Evolutionary conservation across 495 filamentous ascomycete species (phyloP), one percentile per base, ranked within the genome.

Genomic region (Hapsidospora chrysogenum): DNA sequence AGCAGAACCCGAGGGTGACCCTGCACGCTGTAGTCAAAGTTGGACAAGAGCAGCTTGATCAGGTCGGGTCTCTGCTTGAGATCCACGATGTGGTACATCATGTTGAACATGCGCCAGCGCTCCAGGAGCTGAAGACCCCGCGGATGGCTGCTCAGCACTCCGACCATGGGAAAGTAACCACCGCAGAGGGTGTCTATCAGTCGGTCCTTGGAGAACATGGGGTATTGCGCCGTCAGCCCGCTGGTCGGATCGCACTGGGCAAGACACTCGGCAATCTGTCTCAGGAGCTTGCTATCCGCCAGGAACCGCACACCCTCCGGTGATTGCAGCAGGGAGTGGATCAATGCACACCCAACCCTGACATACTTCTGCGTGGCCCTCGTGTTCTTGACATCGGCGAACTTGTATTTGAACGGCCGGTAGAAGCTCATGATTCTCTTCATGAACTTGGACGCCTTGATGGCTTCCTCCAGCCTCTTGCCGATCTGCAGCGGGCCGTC

Each of bases 21-120:
- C 41, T 66, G 62, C 20, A 87, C 59, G 14, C 76, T 76, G 49
- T 92, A 97, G 51, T 96, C 85, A 62, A 97, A 85, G 49, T 85
- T 86, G 21, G 75, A 71, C 7, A 97, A 64, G 46, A 96, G 70
- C 15, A 83, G 64, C 43, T 85, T 78, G 41, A 94, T 80, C 29
- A 97, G 64, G 48, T 97, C 89, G 30, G 87, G 83, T 2, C 92
- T 78, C 50, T 83, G 76, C 44, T 77, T 76, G 14, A 94, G 66
- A 46, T 96, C 92, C 37, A 92, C 72, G 46, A 97, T 89, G 49
- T 95, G 87, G 51, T 97, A 97, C 62, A 94, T 86, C 83, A 96
- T 96, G 53, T 95, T 96, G 50, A 93, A 78, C 66, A 96, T 87
- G 41, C 82, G 82, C 85, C 87, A 96, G 42, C 84, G 66, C 48